A percentile compares a stretch with the other conserved stretches of the same genome.
Evolutionary conservation across 106 monocot genomes (phyloP).

Genomic region (Dioscorea zingiberensis): DNA sequence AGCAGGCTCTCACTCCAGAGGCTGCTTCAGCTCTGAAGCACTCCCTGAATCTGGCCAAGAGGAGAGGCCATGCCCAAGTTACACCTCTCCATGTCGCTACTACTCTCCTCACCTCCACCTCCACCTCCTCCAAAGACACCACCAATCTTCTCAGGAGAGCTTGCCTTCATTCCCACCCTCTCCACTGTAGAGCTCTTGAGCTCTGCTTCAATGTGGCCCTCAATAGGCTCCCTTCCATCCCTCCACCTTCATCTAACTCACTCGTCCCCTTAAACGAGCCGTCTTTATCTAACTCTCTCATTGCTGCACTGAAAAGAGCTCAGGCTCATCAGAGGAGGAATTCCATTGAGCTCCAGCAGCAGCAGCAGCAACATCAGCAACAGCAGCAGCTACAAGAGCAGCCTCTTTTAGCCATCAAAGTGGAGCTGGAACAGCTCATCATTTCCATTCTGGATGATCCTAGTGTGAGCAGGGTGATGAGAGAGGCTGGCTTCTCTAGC

Average conservation of each 20-base stretch:
- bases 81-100: constrained; percentile 91
- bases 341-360: constrained; percentile 63
- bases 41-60: constrained; percentile 58
- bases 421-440: constrained; percentile 88
- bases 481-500: constrained; percentile 96
- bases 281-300: constrained; percentile 82
- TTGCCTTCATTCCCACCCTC: constrained; percentile 75
- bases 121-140: constrained; percentile 16
- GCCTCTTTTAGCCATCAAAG: constrained; percentile 67
- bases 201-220: constrained; percentile 99
- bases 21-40: constrained; percentile 76
- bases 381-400: constrained; percentile 55
- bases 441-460: constrained; percentile 93
- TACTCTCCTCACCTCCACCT: constrained; percentile 58
- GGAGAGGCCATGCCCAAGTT: constrained; percentile 89
- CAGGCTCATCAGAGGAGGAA: constrained; percentile 91
- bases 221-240: constrained; percentile 74
- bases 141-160: constrained; percentile 57
- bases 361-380: constrained; percentile 33
- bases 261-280: constrained; percentile 31
- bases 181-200: constrained; percentile 89
- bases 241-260: constrained; percentile 44
- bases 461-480: constrained; percentile 97
- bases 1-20: constrained; percentile 93
- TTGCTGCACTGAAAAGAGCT: constrained; percentile 91